Conservation (phyloP, 345 rosid species). For the Eucalyptus pumila region DNA sequence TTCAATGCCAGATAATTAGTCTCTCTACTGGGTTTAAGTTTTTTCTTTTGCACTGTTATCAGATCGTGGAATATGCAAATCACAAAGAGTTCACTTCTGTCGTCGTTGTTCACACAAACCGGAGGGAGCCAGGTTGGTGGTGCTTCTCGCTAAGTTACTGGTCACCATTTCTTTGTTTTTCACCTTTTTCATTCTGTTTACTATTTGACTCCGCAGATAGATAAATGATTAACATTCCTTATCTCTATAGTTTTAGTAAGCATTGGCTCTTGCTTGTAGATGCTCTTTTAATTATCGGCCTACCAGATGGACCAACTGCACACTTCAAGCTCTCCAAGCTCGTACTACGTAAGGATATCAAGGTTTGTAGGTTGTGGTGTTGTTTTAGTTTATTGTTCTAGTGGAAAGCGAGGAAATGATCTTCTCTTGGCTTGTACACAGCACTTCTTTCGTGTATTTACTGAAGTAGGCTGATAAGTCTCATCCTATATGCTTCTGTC, state of each 20-base stretch:
- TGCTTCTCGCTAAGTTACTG: background rate
- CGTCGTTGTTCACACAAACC: constrained; percentile 72
- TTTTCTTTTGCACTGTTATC: background rate
- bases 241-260: background rate
- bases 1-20: background rate
- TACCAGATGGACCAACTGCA: constrained; percentile 96
- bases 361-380: constrained; percentile 23
- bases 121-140: constrained; percentile 84
- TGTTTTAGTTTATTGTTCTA: background rate
- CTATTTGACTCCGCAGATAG: background rate
- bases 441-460: background rate
- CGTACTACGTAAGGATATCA: constrained; percentile 77
- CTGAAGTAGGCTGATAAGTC: background rate
- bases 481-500: background rate
- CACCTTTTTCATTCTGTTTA: background rate
- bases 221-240: background rate
- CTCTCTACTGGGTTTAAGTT: background rate
- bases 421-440: background rate
- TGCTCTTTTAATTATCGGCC: constrained; percentile 67
- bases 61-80: constrained; percentile 87
- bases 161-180: background rate
- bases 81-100: constrained; percentile 72
- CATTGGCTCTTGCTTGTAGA: constrained; percentile 22
- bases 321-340: constrained; percentile 86
- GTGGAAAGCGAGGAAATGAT: background rate